These are phyloP conservation scores for Trichopus zeylanicus DNA, from an alignment of 116 monocot genomes.

Conservation along the genomic window DNA sequence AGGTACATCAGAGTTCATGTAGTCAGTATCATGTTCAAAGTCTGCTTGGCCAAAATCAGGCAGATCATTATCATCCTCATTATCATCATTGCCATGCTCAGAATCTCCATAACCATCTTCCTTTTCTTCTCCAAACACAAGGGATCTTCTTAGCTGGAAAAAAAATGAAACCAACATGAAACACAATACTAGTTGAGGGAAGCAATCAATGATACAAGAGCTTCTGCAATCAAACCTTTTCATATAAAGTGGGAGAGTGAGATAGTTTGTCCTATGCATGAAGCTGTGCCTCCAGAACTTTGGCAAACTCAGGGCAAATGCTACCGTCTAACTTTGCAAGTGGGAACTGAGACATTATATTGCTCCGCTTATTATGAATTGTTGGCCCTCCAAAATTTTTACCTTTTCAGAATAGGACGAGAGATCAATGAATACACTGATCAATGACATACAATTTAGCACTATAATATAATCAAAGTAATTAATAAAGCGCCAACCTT, in stretches of 20 bases:
- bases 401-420: conserved; percentile 29
- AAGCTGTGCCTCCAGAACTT: conserved; percentile 20
- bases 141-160: conserved; percentile 74
- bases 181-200: background rate
- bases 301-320: conserved; percentile 36
- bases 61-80: conserved; percentile 30
- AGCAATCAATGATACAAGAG: background rate
- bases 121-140: conserved; percentile 44
- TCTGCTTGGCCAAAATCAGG: conserved; percentile 41
- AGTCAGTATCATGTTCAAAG: conserved; percentile 22
- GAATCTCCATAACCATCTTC: conserved; percentile 19
- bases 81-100: conserved; percentile 38
- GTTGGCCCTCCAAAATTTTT: conserved; percentile 40
- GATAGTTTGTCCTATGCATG: conserved; percentile 20
- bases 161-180: background rate
- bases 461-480: conserved; percentile 6
- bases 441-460: background rate
- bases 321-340: conserved; percentile 56
- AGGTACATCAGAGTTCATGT: conserved; percentile 33
- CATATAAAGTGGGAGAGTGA: conserved; percentile 44
- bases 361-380: conserved; percentile 16
- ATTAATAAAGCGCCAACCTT: conserved; percentile 20
- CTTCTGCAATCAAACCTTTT: conserved; percentile 46
- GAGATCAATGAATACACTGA: background rate
- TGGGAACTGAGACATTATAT: conserved; percentile 54